Base-by-base conservation (phyloP, 1,284 basidiomycete genomes). In the Boletellus deceptivus region DNA sequence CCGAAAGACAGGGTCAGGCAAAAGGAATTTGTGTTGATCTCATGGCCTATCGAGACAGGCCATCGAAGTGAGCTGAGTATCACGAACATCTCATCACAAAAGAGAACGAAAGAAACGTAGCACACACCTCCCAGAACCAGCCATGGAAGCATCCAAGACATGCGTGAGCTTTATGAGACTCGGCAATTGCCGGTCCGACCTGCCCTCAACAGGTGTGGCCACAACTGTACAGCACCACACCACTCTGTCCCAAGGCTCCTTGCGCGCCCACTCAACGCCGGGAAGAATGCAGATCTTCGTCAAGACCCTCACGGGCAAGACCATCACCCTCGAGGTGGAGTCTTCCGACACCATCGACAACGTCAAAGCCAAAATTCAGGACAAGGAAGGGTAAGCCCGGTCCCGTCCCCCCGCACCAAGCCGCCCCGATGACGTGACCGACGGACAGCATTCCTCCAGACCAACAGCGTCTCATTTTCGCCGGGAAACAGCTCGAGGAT, bases 241-340 rank as follows among this genome's bases (percentile, higher is more conserved):
- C 11, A 17, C 16, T 42, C 44, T 63, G 60, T 61, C 56, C 67
- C 66, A 50, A 34, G 42, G n/a, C 22, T n/a, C 33, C 41, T 37
- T 31, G 40, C 39, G 43, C 16, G 31, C 4, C 9, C n/a, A 11
- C 0, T 18, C 16, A 16, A 16, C 37, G 36, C 29, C 41, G 25
- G 50, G 52, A 33, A 71, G 78, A 75, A 93, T 93, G 91, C 91
- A 93, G 76, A 93, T 93, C 70, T 93, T 94, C 81, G 91, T 93
- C 77, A 94, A 93, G 79, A 90, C 86, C 79, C 88, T 97, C 62
- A 97, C 94, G 71, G 94, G 94, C 62, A 97, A 96, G 88, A 96
- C 93, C 58, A 96, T 97, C 84, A 96, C 94, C 78, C 91, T 96
- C 65, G 93, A 97, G 84, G 93, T 97, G 65, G 93, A 96, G 81